phyloP scores from a whole-genome alignment of 228 moss, liverwort and hornwort species.

The Sphagnum fallax region DNA sequence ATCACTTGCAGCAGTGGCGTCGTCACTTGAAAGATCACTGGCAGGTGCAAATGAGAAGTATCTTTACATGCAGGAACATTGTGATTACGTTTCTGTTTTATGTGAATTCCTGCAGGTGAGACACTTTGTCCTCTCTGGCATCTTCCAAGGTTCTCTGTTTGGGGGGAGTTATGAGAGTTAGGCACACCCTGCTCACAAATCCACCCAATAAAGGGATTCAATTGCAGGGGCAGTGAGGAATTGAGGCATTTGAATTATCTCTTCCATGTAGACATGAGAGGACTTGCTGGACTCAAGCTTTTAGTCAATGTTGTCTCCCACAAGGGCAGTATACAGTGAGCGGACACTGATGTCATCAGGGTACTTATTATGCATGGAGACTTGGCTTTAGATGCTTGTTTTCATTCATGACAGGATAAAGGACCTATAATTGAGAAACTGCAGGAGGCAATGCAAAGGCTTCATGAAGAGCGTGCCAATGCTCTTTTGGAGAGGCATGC shows the following conservation, averaged over 20 bases:
- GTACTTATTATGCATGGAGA: no score
- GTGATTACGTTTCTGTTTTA: constrained; percentile 82
- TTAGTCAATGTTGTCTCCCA: no score
- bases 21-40: constrained; percentile 68
- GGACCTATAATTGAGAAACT: constrained; percentile 90
- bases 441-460: constrained; percentile 95
- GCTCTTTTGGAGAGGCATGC: constrained; percentile 75
- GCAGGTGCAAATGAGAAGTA: constrained; percentile 89
- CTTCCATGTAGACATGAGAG: no score
- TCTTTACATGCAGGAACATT: constrained; percentile 97
- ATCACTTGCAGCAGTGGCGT: constrained; percentile 59
- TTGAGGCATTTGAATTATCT: no score
- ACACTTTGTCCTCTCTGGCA: constrained; percentile 34
- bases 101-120: constrained; percentile 98
- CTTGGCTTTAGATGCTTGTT: no score
- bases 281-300: no score
- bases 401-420: constrained; percentile 47
- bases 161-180: background rate
- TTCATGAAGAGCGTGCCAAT: constrained; percentile 95
- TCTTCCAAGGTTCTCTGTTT: background rate
- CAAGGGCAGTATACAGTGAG: no score
- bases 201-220: no score
- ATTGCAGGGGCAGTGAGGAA: no score
- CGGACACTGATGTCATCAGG: no score
- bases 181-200: no score